Conservation (phyloP, 805 yeast genomes). For the Ogataea dorogensis region DNA sequence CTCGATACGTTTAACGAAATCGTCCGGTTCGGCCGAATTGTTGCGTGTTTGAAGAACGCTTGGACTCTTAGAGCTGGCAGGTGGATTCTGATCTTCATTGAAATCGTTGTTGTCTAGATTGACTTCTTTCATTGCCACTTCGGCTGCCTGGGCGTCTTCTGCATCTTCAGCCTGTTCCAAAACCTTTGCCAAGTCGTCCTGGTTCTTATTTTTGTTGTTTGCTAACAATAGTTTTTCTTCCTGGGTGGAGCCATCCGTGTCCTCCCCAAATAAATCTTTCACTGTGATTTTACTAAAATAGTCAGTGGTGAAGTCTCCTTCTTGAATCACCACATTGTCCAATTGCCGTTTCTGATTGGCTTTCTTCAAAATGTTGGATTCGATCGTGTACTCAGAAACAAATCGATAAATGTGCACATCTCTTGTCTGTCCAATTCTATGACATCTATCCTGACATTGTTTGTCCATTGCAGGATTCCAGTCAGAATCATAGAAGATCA, state of each 20-base stretch:
- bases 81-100: conserved; percentile 43
- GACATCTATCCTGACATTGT: conserved; percentile 99
- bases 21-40: conserved; percentile 34
- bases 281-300: conserved; percentile 87
- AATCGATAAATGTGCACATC: conserved; percentile 97
- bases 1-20: conserved; percentile 22
- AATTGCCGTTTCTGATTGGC: conserved; percentile 93
- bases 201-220: conserved; percentile 8
- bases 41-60: conserved; percentile 16
- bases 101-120: conserved; percentile 86
- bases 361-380: conserved; percentile 87
- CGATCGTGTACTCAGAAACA: conserved; percentile 94
- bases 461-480: conserved; percentile 99
- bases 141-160: conserved; percentile 87
- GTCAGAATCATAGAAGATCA: conserved; percentile 90
- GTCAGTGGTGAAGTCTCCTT: conserved; percentile 97
- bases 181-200: conserved; percentile 38
- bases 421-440: conserved; percentile 96
- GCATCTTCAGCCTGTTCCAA: conserved; percentile 95
- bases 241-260: conserved; percentile 32
- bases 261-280: conserved; percentile 75
- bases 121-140: conserved; percentile 80
- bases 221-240: conserved; percentile 22
- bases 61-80: conserved; percentile 26
- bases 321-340: conserved; percentile 94